Evolutionary conservation across 2,329 filamentous ascomycete species (phyloP).

Genomic region (Pyrenophora graminea): DNA sequence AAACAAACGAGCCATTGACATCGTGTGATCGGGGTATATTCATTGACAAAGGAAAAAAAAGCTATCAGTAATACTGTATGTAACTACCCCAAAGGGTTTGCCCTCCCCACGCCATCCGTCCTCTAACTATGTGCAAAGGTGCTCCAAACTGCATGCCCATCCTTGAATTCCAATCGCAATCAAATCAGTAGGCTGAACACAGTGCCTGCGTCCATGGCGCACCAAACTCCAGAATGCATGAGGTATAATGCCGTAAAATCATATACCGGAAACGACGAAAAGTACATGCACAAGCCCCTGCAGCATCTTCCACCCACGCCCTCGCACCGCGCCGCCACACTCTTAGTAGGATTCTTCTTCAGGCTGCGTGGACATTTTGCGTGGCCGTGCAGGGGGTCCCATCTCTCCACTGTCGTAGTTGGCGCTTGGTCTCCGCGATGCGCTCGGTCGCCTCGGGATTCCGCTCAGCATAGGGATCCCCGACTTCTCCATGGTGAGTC

Average conservation of each 20-base stretch:
- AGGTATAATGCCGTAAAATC: constrained; percentile 28
- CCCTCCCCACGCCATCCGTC: not conserved
- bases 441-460: constrained; percentile 58
- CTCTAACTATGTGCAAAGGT: constrained; percentile 9
- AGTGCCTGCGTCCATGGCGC: constrained; percentile 17
- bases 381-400: constrained; percentile 52
- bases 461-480: constrained; percentile 56
- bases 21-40: constrained; percentile 3
- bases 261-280: constrained; percentile 23
- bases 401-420: constrained; percentile 51
- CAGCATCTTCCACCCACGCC: constrained; percentile 16
- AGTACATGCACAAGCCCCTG: constrained; percentile 23
- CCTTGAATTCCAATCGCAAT: not conserved
- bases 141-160: not conserved
- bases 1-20: too few species aligned
- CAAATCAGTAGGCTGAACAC: constrained; percentile 2
- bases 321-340: not conserved
- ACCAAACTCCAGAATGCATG: constrained; percentile 20
- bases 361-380: constrained; percentile 56
- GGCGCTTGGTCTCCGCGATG: constrained; percentile 47
- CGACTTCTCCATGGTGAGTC: constrained; percentile 52
- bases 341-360: constrained; percentile 63
- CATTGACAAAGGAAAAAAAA: constrained; percentile 35
- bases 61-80: constrained; percentile 30
- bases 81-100: constrained; percentile 16